Conservation (phyloP, 1,284 basidiomycete species). For the Tylopilus sp. region DNA sequence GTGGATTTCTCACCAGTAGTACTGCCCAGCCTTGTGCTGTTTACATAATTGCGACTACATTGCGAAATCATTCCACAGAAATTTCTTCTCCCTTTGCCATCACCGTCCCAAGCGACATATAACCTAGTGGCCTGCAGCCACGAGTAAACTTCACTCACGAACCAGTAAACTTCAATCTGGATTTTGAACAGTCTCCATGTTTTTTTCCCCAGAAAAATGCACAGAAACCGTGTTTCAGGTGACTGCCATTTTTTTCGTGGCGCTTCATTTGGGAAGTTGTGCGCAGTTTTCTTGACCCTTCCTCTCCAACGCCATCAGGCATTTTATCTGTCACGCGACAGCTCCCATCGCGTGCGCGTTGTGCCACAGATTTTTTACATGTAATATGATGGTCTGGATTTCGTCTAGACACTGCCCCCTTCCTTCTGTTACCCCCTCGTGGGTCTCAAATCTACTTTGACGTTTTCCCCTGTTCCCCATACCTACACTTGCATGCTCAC, state of each 20-base stretch:
- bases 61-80: conserved; percentile 19
- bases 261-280: conserved; percentile 27
- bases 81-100: conserved; percentile 29
- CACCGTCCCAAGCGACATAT: conserved; percentile 32
- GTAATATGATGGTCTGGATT: conserved; percentile 32
- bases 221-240: conserved; percentile 47
- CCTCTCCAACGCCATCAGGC: conserved; percentile 29
- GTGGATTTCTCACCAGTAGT: conserved; percentile 2
- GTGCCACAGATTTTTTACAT: conserved; percentile 38
- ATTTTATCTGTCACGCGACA: conserved; percentile 36
- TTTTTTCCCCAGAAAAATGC: conserved; percentile 43
- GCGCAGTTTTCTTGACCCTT: conserved; percentile 14
- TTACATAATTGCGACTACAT: conserved; percentile 34
- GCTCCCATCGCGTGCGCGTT: conserved; percentile 29
- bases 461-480: conserved; percentile 22
- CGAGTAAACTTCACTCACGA: conserved; percentile 13
- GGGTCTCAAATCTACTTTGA: conserved; percentile 23
- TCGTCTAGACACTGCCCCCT: conserved; percentile 6
- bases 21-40: conserved; percentile 16
- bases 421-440: conserved; percentile 24
- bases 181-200: conserved; percentile 47
- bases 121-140: conserved; percentile 33
- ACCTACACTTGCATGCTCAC: conserved; percentile 28
- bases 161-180: conserved; percentile 42
- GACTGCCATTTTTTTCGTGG: conserved; percentile 28